A percentile compares a stretch with the other conserved stretches of the same genome.
These are phyloP conservation scores for Aegilops umbellulata DNA, from an alignment of 176 grass and related monocot species.

Conservation along the genomic window DNA sequence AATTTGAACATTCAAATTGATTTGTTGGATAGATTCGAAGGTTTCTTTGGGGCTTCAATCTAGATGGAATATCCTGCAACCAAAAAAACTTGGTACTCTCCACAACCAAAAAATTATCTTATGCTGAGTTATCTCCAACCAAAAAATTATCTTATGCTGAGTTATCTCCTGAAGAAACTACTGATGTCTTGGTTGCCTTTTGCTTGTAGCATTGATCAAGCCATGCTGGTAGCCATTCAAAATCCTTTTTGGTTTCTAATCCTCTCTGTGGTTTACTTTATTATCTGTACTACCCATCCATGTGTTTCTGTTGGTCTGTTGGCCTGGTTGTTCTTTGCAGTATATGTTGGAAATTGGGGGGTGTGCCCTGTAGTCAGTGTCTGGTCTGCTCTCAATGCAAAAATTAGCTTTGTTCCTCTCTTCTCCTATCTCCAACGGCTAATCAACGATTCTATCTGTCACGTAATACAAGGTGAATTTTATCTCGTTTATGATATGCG, in stretches of 20 bases:
- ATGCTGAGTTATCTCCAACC: not conserved
- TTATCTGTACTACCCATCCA: not conserved
- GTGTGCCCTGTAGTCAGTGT: not conserved
- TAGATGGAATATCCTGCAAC: not conserved
- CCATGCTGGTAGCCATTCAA: not conserved
- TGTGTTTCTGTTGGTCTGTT: not conserved
- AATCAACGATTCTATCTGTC: not conserved
- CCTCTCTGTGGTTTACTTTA: not conserved
- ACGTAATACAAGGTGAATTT: not conserved
- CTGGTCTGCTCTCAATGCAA: not conserved
- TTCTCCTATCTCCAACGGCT: not conserved
- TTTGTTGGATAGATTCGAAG: not conserved
- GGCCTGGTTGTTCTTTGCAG: not conserved
- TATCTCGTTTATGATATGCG: not conserved
- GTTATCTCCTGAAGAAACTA: not conserved
- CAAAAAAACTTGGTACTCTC: not conserved
- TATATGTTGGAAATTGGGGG: not conserved
- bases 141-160: not conserved
- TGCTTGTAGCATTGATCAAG: not conserved
- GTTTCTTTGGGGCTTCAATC: not conserved
- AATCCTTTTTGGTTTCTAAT: not conserved
- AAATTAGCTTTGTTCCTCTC: not conserved
- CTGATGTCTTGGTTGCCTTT: not conserved
- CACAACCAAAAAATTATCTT: not conserved
- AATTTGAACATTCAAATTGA: conserved; percentile 13